Evolutionary conservation across 768 basidiomycete genomes (phyloP).

Genomic region (Trichaptum fuscoviolaceum): DNA sequence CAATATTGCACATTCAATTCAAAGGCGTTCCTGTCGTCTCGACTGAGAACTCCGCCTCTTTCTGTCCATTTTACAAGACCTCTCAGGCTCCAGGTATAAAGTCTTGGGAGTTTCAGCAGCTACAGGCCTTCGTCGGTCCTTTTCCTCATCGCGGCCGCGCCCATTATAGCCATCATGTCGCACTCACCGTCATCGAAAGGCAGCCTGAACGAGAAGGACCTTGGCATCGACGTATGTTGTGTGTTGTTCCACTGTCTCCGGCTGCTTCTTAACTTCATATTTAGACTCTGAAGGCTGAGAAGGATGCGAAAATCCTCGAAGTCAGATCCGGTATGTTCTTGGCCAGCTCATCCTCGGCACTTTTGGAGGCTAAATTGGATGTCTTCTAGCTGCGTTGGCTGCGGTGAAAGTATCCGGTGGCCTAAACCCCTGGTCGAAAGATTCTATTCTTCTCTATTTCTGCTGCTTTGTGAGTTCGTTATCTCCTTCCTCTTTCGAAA

Average conservation of each 20-base stretch:
- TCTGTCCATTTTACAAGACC: background rate
- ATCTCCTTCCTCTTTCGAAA: background rate
- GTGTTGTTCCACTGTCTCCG: background rate
- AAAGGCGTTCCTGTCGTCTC: background rate
- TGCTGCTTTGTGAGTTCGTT: conserved; percentile 19
- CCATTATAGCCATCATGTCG: background rate
- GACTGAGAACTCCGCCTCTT: background rate
- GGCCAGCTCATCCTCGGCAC: background rate
- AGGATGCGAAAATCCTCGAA: conserved; percentile 9
- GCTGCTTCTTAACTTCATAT: background rate
- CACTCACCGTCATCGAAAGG: background rate
- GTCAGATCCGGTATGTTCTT: conserved; percentile 11
- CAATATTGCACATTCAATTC: background rate
- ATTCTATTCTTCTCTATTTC: conserved; percentile 19
- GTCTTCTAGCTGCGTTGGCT: conserved; percentile 16
- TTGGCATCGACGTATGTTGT: background rate
- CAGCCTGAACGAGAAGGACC: conserved; percentile 1
- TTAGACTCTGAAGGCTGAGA: background rate
- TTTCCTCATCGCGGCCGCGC: background rate
- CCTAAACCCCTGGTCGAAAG: conserved; percentile 21
- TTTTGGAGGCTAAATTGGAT: background rate
- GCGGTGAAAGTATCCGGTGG: conserved; percentile 17
- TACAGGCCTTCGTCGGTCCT: background rate
- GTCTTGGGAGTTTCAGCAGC: background rate
- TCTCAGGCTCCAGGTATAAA: background rate